phyloP scores from a whole-genome alignment of 1,284 basidiomycete genomes.

The Ceratobasidium sp. region DNA sequence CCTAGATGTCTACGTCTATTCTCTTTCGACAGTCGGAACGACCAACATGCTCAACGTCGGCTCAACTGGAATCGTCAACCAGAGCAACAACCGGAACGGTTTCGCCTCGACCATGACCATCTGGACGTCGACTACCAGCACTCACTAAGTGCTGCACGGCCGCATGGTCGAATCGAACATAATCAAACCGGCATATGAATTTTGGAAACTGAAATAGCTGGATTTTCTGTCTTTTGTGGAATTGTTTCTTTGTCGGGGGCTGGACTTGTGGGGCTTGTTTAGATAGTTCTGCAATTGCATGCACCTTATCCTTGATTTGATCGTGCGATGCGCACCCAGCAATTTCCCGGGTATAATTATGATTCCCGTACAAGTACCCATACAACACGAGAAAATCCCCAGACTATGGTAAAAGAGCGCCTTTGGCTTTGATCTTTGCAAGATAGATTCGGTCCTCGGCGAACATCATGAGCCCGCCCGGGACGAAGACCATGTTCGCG shows the following conservation, averaged over 20 bases:
- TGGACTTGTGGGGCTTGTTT: constrained; percentile 12
- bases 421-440: constrained; percentile 66
- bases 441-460: constrained; percentile 77
- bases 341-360: too few relatives aligned
- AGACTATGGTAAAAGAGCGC: constrained; percentile 27
- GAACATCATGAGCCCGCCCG: constrained; percentile 74
- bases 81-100: constrained; percentile 68
- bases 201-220: neutral
- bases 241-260: neutral
- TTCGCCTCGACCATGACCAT: constrained; percentile 43
- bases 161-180: neutral
- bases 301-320: neutral
- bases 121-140: constrained; percentile 46
- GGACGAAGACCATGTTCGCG: constrained; percentile 78
- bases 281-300: constrained; percentile 30
- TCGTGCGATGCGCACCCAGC: neutral
- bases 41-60: constrained; percentile 71
- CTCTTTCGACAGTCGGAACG: constrained; percentile 72
- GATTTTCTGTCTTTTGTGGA: neutral
- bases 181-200: too few relatives aligned
- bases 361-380: too few relatives aligned
- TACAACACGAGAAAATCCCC: neutral
- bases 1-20: constrained; percentile 66
- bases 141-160: constrained; percentile 42
- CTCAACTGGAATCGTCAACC: constrained; percentile 65